phyloP scores from a whole-genome alignment of 2,329 filamentous ascomycete species.

The Rutstroemia sp. region DNA sequence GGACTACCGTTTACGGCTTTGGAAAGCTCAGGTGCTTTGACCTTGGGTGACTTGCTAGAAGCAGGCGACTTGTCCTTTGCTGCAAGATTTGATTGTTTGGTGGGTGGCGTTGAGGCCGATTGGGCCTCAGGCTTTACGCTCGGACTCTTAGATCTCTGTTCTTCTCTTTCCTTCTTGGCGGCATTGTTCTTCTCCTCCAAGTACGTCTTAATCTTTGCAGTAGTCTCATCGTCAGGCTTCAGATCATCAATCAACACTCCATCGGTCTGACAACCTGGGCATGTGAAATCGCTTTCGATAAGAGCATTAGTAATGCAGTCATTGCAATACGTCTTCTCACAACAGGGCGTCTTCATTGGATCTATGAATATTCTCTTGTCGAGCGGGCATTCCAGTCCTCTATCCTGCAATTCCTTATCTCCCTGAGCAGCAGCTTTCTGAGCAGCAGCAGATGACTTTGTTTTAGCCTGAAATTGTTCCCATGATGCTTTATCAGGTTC shows the following conservation, averaged over 20 bases:
- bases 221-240: slow-evolving; percentile 70
- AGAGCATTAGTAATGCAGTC: slow-evolving; percentile 99
- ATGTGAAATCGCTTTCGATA: slow-evolving; percentile 96
- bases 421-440: slow-evolving; percentile 70
- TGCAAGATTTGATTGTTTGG: slow-evolving; percentile 18
- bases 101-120: slow-evolving; percentile 20
- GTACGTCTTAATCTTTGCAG: slow-evolving; percentile 72
- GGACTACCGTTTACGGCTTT: slow-evolving; percentile 20
- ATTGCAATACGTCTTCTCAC: slow-evolving; percentile 96
- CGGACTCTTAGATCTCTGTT: slow-evolving; percentile 39
- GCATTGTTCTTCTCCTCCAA: slow-evolving; percentile 47
- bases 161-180: slow-evolving; percentile 33
- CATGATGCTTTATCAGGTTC: slow-evolving; percentile 92
- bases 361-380: slow-evolving; percentile 98
- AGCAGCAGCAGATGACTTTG: slow-evolving; percentile 76
- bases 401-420: slow-evolving; percentile 81
- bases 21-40: neutral
- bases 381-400: slow-evolving; percentile 85
- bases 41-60: slow-evolving; percentile 28
- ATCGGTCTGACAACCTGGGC: slow-evolving; percentile 84
- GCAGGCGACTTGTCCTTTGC: slow-evolving; percentile 21
- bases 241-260: slow-evolving; percentile 91
- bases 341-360: slow-evolving; percentile 98
- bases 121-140: slow-evolving; percentile 27
- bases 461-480: slow-evolving; percentile 95